Evolutionary conservation across 495 filamentous ascomycete genomes (phyloP).

Genomic region (Aspergillus carlsbadensis): DNA sequence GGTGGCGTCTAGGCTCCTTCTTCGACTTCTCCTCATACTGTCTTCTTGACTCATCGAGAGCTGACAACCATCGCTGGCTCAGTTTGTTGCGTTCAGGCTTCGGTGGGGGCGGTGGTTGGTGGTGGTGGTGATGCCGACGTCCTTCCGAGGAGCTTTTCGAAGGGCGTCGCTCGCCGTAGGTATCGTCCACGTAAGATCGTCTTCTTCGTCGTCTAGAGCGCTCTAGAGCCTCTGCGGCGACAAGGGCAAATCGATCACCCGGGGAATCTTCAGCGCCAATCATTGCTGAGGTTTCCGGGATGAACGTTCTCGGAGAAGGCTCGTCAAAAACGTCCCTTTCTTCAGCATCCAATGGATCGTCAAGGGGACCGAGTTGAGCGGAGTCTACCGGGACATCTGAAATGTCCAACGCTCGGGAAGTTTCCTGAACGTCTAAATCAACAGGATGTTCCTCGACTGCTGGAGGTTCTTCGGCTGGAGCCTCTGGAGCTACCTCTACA

Average conservation of each 20-base stretch:
- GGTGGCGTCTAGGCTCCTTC: slow-evolving; percentile 20
- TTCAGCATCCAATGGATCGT: slow-evolving; percentile 3
- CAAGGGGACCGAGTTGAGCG: not conserved
- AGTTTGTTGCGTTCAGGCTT: slow-evolving; percentile 38
- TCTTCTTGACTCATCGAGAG: slow-evolving; percentile 39
- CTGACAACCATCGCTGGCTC: slow-evolving; percentile 40
- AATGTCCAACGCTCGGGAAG: not conserved
- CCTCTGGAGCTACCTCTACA: not conserved
- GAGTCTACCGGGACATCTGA: slow-evolving; percentile 1
- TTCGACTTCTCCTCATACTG: slow-evolving; percentile 40
- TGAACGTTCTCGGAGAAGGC: slow-evolving; percentile 1
- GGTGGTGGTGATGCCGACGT: slow-evolving; percentile 16
- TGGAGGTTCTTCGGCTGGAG: slow-evolving; percentile 2
- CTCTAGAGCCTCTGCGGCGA: slow-evolving; percentile 13
- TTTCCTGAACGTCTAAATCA: not conserved
- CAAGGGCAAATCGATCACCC: slow-evolving; percentile 6
- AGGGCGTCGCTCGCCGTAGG: slow-evolving; percentile 32
- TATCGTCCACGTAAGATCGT: slow-evolving; percentile 20
- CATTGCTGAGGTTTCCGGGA: not conserved
- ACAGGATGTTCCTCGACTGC: slow-evolving; percentile 1
- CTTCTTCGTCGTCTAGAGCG: slow-evolving; percentile 32
- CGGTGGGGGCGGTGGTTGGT: slow-evolving; percentile 22
- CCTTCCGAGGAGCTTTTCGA: slow-evolving; percentile 42
- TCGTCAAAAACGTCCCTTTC: slow-evolving; percentile 6
- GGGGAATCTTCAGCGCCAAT: not conserved